A percentile compares a stretch with the other conserved stretches of the same genome.
phyloP scores from a whole-genome alignment of 495 filamentous ascomycete species.

The Tuber magnatum region DNA sequence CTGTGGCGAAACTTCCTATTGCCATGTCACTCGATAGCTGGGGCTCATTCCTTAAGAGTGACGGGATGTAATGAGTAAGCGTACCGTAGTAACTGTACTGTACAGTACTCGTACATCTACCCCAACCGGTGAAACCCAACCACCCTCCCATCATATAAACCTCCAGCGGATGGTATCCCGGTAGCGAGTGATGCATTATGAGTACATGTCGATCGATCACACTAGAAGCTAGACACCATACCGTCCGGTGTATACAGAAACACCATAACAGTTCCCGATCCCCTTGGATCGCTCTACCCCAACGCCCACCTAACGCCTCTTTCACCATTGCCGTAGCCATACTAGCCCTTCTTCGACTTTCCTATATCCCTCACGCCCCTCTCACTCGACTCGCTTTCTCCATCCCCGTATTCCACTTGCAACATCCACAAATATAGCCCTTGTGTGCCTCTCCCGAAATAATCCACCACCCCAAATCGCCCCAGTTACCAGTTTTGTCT shows the following conservation, averaged over 20 bases:
- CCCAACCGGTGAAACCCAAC: not conserved
- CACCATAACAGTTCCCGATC: not conserved
- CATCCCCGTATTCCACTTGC: not conserved
- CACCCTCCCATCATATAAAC: not conserved
- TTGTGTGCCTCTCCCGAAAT: too few species aligned
- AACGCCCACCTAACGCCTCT: not conserved
- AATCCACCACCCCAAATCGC: too few species aligned
- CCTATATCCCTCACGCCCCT: not conserved
- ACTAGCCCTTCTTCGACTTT: not conserved
- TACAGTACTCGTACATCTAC: not conserved
- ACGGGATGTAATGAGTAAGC: not conserved
- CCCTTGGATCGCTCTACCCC: not conserved
- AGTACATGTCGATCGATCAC: not conserved
- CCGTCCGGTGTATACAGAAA: not conserved
- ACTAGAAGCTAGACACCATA: not conserved
- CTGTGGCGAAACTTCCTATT: not conserved
- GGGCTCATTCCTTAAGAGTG: not conserved
- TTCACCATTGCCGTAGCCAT: not conserved
- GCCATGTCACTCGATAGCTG: not conserved
- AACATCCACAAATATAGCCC: not conserved
- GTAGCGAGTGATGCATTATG: not conserved
- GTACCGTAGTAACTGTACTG: too few species aligned
- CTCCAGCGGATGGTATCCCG: not conserved
- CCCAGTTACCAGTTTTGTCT: not conserved
- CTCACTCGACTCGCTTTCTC: not conserved